A percentile compares a stretch with the other conserved stretches of the same genome.
Evolutionary conservation across 495 filamentous ascomycete species (phyloP).

Genomic region (Penicillium tannophilum): DNA sequence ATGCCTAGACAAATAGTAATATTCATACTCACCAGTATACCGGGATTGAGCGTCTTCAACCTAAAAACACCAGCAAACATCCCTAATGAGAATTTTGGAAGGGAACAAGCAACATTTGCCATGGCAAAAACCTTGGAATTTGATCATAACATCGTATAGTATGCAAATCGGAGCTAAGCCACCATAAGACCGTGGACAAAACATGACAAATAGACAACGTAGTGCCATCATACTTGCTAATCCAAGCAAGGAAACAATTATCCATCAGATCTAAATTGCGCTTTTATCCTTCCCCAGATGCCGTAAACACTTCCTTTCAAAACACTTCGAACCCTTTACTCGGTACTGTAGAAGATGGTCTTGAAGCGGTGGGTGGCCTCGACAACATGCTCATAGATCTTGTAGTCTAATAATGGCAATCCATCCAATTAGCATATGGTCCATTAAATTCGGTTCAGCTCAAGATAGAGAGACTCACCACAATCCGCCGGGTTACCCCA

Average conservation of each 20-base stretch:
- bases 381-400: constrained; percentile 77
- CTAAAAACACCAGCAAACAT: too few species aligned
- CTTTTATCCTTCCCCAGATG: background rate
- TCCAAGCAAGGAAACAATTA: background rate
- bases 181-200: background rate
- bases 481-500: constrained; percentile 61
- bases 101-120: background rate
- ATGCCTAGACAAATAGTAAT: too few species aligned
- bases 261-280: background rate
- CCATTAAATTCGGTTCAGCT: background rate
- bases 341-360: constrained; percentile 69
- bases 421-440: background rate
- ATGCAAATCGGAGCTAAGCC: constrained; percentile 7
- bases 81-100: background rate
- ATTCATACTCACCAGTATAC: too few species aligned
- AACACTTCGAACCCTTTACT: background rate
- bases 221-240: background rate
- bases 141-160: constrained; percentile 29
- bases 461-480: constrained; percentile 29
- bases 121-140: constrained; percentile 2
- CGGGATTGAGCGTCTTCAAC: too few species aligned
- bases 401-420: constrained; percentile 61
- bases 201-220: background rate
- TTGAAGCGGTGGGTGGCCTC: constrained; percentile 86
- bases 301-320: background rate